Conservation (phyloP, 1,284 basidiomycete genomes). For the Pterulicium gracile region DNA sequence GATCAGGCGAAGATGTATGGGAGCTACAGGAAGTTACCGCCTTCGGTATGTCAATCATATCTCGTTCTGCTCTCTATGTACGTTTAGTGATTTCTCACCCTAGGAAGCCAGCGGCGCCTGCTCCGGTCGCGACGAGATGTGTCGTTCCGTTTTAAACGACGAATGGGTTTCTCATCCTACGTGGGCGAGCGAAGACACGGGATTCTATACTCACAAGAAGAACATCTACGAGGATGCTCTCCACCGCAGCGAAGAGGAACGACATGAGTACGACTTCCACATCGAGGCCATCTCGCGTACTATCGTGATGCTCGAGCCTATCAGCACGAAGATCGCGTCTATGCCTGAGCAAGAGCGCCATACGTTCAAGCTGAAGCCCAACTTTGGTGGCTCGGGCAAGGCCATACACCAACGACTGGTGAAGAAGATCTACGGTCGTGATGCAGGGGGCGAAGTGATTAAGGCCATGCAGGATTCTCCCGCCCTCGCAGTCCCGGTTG, state of each 20-base stretch:
- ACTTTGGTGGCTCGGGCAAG: conserved; percentile 84
- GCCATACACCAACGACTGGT: conserved; percentile 90
- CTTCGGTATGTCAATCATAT: conserved; percentile 39
- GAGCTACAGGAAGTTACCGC: conserved; percentile 84
- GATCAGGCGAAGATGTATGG: conserved; percentile 59
- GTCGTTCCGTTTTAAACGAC: conserved; percentile 92
- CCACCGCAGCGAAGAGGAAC: conserved; percentile 95
- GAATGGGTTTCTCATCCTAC: conserved; percentile 96
- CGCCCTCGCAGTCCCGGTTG: conserved; percentile 84
- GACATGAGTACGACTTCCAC: conserved; percentile 98
- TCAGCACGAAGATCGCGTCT: conserved; percentile 80
- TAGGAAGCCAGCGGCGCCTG: conserved; percentile 85
- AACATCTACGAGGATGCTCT: conserved; percentile 95
- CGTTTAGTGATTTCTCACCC: conserved; percentile 6
- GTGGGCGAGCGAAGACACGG: conserved; percentile 88
- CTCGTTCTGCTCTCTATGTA: conserved; percentile 2
- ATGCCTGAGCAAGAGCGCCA: conserved; percentile 76
- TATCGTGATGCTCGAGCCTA: conserved; percentile 86
- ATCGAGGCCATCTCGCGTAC: conserved; percentile 96
- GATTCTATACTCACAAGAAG: conserved; percentile 88
- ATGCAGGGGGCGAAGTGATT: conserved; percentile 82
- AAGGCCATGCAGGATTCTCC: conserved; percentile 92
- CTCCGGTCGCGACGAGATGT: conserved; percentile 95
- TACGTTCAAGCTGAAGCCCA: conserved; percentile 84
- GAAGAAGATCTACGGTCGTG: conserved; percentile 94